A percentile compares a stretch with the other conserved stretches of the same genome.
Evolutionary conservation across 1,284 basidiomycete species (phyloP).

Genomic region (Melampsora larici-populina): DNA sequence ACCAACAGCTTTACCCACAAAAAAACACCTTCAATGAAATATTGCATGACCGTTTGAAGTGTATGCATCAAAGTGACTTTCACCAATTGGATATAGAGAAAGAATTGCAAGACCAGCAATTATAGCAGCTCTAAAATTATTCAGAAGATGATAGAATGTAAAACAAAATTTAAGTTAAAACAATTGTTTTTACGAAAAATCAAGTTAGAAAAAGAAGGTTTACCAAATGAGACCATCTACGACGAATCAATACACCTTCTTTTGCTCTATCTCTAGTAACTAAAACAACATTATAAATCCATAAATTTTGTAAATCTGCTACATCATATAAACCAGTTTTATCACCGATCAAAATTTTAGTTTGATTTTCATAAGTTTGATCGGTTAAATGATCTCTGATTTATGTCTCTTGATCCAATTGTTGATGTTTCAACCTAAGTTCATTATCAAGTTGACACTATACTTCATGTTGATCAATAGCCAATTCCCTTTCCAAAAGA

Average conservation of each 20-base stretch:
- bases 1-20: slow-evolving; percentile 91
- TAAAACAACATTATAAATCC: slow-evolving; percentile 85
- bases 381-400: no score
- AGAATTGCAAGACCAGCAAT: slow-evolving; percentile 91
- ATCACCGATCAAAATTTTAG: slow-evolving; percentile 4
- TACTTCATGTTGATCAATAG: no score
- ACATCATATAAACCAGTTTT: slow-evolving; percentile 61
- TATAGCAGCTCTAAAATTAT: slow-evolving; percentile 78
- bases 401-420: no score
- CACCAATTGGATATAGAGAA: slow-evolving; percentile 77
- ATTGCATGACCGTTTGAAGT: slow-evolving; percentile 82
- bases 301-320: slow-evolving; percentile 87
- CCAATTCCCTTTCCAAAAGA: no score
- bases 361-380: no score
- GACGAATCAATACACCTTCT: slow-evolving; percentile 47
- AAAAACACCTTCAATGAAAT: slow-evolving; percentile 87
- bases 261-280: slow-evolving; percentile 60
- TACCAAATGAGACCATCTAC: slow-evolving; percentile 84
- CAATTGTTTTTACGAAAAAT: no score
- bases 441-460: no score
- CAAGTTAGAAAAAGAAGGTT: slow-evolving; percentile 27
- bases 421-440: no score
- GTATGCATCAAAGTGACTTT: slow-evolving; percentile 76
- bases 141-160: not conserved
- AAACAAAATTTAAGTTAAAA: no score